phyloP scores from a whole-genome alignment of 2,329 filamentous ascomycete genomes.

The Cordyceps sp. region DNA sequence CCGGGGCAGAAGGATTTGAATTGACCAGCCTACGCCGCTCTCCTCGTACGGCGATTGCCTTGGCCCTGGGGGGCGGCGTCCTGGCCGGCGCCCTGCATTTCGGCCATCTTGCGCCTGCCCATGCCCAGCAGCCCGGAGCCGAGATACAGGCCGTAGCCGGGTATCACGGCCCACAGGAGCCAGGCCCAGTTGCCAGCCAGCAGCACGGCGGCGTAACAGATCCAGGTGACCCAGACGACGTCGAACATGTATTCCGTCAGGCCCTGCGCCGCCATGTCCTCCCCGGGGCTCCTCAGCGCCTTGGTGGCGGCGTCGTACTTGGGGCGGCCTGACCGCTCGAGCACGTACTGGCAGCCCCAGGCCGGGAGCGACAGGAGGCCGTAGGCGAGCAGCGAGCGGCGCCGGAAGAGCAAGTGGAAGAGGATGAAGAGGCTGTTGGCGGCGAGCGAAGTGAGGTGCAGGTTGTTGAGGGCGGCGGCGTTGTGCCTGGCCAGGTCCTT shows the following conservation, averaged over 20 bases:
- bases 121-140: constrained; percentile 35
- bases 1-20: not conserved
- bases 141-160: constrained; percentile 38
- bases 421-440: constrained; percentile 64
- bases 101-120: constrained; percentile 34
- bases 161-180: constrained; percentile 37
- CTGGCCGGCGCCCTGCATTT: constrained; percentile 20
- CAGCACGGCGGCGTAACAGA: constrained; percentile 52
- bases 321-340: constrained; percentile 74
- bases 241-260: constrained; percentile 98
- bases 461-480: constrained; percentile 56
- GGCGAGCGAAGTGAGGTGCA: constrained; percentile 58
- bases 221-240: constrained; percentile 87
- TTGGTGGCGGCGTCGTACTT: constrained; percentile 46
- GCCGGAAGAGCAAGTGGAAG: constrained; percentile 48
- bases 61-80: constrained; percentile 21
- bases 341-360: constrained; percentile 65
- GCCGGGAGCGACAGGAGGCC: constrained; percentile 56
- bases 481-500: constrained; percentile 64
- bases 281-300: constrained; percentile 59
- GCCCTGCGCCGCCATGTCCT: constrained; percentile 75
- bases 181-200: constrained; percentile 66
- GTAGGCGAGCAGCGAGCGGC: constrained; percentile 53
- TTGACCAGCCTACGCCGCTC: constrained; percentile 24
- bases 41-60: constrained; percentile 36